Conservation (phyloP, 1,284 basidiomycete species). For the Heterobasidion irregulare region DNA sequence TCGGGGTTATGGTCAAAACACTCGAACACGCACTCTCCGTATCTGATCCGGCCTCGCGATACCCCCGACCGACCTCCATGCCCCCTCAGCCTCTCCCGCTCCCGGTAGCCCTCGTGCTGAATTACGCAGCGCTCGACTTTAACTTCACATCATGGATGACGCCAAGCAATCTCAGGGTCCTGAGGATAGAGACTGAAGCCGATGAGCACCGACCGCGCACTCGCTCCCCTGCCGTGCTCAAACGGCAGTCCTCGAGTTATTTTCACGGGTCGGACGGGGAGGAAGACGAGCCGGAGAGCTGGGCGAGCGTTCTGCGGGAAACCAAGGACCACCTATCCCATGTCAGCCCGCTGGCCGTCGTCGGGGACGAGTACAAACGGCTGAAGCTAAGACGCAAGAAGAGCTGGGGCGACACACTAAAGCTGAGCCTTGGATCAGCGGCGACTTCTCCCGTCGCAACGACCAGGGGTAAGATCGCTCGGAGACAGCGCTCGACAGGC, state of each 20-base stretch:
- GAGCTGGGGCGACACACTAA: constrained; percentile 36
- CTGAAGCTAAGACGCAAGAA: constrained; percentile 23
- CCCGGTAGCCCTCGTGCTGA: constrained; percentile 80
- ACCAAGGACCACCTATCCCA: constrained; percentile 87
- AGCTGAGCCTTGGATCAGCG: constrained; percentile 14
- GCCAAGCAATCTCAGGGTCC: constrained; percentile 72
- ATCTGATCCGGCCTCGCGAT: constrained; percentile 7
- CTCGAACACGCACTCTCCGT: constrained; percentile 53
- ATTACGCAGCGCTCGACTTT: constrained; percentile 84
- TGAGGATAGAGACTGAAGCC: constrained; percentile 34
- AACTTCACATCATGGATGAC: constrained; percentile 99
- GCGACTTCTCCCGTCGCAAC: constrained; percentile 39
- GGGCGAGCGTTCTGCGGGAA: constrained; percentile 24
- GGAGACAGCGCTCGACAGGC: background rate
- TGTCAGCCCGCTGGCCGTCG: constrained; percentile 82
- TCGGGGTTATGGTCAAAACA: constrained; percentile 78
- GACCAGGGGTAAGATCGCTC: constrained; percentile 8
- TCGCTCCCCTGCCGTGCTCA: constrained; percentile 9
- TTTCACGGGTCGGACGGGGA: constrained; percentile 12
- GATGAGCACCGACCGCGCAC: constrained; percentile 16
- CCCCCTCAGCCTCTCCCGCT: constrained; percentile 26
- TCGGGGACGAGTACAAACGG: constrained; percentile 50
- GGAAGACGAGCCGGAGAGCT: constrained; percentile 10
- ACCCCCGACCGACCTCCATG: constrained; percentile 5
- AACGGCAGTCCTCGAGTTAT: constrained; percentile 10